Evolutionary conservation across 1,139 yeast genomes (phyloP), one percentile per base, ranked within the genome.

Genomic region (Blastobotrys elegans): DNA sequence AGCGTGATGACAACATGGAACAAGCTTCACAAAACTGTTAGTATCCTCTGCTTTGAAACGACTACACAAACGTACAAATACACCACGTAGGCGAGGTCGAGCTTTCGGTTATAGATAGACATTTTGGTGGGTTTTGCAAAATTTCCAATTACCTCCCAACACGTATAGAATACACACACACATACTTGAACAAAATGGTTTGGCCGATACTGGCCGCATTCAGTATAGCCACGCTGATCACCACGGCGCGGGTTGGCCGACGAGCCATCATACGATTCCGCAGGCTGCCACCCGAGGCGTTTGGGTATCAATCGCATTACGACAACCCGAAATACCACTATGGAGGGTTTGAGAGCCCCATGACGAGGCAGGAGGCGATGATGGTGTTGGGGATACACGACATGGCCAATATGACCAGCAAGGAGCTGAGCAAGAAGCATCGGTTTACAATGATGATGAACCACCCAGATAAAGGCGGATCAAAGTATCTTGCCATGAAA

Each of bases 381-480:
- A 56, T 59, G 47, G 61, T 68, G 2, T 56, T 68, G 24, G 69
- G 65, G 4, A 52, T 67, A 22, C 55, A 54, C 13, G 51, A 53
- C 8, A 44, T 49, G 18, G 53, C 48, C 36, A 52, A 51, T 18
- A 56, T 58, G 16, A 57, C 58, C 14, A 47, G 44, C 32, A 55
- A 51, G 17, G 71, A 75, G 43, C 67, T 86, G 40, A 73, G 75
- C 49, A 70, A 71, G 47, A 68, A 79, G 52, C 88, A 85, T 62
- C 69, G 92, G 48, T 69, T 68, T 47, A 71, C 82, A 56, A 84
- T 85, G 84, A 69, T 82, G 46, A 58, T 71, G 46, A 86, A 79
- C 57, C 95, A 85, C 61, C 95, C 95, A 0, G 95, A 85, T 62
- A 75, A 74, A 54, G 82, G 84, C 4, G 95, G 95, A 0, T 80